Percentiles rank a stretch among this genome's conserved stretches.
phyloP scores from a whole-genome alignment of 176 grass and related monocot species.

The Avena insularis region DNA sequence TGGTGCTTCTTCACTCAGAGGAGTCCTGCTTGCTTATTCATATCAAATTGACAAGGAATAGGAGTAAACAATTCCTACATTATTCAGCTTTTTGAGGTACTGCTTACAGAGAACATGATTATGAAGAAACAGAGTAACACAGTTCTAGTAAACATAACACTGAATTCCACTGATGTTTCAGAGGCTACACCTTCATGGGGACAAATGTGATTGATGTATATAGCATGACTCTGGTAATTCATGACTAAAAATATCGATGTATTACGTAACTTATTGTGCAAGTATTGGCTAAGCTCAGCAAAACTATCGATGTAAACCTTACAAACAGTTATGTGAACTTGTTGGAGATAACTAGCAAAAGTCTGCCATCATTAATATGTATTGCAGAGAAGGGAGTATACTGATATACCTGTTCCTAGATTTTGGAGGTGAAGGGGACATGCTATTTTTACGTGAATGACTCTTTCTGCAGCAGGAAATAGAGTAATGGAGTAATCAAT shows the following conservation, averaged over 20 bases:
- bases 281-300: slow-evolving; percentile 31
- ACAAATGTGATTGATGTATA: neutral
- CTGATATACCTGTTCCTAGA: slow-evolving; percentile 67
- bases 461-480: slow-evolving; percentile 59
- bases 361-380: slow-evolving; percentile 20
- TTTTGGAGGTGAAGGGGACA: slow-evolving; percentile 71
- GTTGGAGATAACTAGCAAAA: slow-evolving; percentile 18
- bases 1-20: slow-evolving; percentile 65
- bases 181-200: neutral
- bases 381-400: slow-evolving; percentile 20
- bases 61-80: slow-evolving; percentile 25
- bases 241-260: slow-evolving; percentile 29
- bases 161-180: slow-evolving; percentile 10
- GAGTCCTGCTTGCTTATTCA: slow-evolving; percentile 63
- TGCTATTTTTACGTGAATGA: slow-evolving; percentile 55
- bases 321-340: slow-evolving; percentile 11
- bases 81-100: slow-evolving; percentile 8
- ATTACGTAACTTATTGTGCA: neutral
- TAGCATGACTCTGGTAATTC: slow-evolving; percentile 21
- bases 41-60: slow-evolving; percentile 44
- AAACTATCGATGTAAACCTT: slow-evolving; percentile 16
- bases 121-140: slow-evolving; percentile 10
- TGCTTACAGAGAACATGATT: slow-evolving; percentile 17
- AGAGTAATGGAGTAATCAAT: slow-evolving; percentile 26
- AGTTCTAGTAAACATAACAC: slow-evolving; percentile 27